Evolutionary conservation across 768 basidiomycete genomes (phyloP).

Genomic region (Phylloporus sp.): DNA sequence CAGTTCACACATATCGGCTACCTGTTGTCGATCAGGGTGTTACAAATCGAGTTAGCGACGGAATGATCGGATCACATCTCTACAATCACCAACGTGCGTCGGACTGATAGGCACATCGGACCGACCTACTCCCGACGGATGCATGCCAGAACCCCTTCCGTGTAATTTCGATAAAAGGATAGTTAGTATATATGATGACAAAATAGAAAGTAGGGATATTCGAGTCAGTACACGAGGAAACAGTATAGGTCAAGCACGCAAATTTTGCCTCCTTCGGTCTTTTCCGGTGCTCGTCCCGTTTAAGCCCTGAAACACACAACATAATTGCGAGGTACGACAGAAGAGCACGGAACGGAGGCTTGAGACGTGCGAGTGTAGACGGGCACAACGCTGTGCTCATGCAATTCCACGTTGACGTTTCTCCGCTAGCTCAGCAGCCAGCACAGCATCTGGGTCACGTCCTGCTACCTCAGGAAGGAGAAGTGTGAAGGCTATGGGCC

Average conservation of each 20-base stretch:
- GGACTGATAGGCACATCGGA: not conserved
- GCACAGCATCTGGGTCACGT: slow-evolving; percentile 48
- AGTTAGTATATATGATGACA: not conserved
- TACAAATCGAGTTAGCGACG: not conserved
- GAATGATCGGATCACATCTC: not conserved
- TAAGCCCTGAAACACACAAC: not conserved
- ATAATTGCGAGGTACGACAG: not conserved
- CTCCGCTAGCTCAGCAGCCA: slow-evolving; percentile 37
- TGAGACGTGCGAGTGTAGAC: not conserved
- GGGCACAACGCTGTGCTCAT: not conserved
- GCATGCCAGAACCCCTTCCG: not conserved
- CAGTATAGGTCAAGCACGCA: not conserved
- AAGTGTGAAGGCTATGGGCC: slow-evolving; percentile 33
- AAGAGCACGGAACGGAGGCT: no score
- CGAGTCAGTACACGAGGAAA: not conserved
- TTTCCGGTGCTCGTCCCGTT: not conserved
- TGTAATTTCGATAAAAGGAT: not conserved
- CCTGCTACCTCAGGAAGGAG: slow-evolving; percentile 50
- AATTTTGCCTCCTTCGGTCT: not conserved
- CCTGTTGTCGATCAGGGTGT: not conserved
- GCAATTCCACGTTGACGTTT: not conserved
- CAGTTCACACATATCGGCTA: not conserved
- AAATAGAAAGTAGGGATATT: not conserved
- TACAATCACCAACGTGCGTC: not conserved
- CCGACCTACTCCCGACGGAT: not conserved